Evolutionary conservation across 139 green algal species (phyloP).

Genomic region (Nannochloris sp.): DNA sequence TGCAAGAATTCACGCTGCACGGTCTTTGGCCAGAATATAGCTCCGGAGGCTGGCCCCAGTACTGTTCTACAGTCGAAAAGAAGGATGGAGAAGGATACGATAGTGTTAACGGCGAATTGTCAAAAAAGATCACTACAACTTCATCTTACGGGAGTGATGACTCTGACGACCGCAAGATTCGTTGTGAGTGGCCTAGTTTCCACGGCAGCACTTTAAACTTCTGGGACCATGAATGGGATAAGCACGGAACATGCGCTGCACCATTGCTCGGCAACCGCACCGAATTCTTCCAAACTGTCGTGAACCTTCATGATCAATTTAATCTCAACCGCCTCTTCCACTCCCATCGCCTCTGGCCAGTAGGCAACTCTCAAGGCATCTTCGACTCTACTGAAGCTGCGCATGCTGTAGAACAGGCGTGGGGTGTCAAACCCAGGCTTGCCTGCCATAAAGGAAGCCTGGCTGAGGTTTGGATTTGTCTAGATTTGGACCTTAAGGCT

Average conservation of each 20-base stretch:
- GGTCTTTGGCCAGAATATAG: conserved; percentile 64
- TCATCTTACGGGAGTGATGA: too few relatives aligned
- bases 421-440: conserved; percentile 30
- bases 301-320: conserved; percentile 41
- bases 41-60: conserved; percentile 56
- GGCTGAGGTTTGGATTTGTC: conserved; percentile 60
- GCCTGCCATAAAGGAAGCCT: conserved; percentile 37
- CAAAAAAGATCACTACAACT: too few relatives aligned
- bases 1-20: conserved; percentile 59
- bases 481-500: conserved; percentile 33
- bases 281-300: conserved; percentile 33
- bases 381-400: background rate
- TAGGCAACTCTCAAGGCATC: conserved; percentile 21
- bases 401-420: conserved; percentile 13
- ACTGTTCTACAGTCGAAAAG: conserved; percentile 18
- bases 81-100: background rate
- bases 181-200: conserved; percentile 26
- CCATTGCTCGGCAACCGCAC: conserved; percentile 25
- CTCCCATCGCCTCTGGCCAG: conserved; percentile 17
- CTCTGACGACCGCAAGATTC: too few relatives aligned
- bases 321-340: conserved; percentile 15
- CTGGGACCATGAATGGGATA: conserved; percentile 55
- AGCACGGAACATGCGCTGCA: conserved; percentile 51
- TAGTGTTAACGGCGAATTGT: too few relatives aligned
- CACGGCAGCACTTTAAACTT: conserved; percentile 19